Evolutionary conservation across 768 basidiomycete genomes (phyloP), one percentile per base, ranked within the genome.

Genomic region (Sutorius australiensis): DNA sequence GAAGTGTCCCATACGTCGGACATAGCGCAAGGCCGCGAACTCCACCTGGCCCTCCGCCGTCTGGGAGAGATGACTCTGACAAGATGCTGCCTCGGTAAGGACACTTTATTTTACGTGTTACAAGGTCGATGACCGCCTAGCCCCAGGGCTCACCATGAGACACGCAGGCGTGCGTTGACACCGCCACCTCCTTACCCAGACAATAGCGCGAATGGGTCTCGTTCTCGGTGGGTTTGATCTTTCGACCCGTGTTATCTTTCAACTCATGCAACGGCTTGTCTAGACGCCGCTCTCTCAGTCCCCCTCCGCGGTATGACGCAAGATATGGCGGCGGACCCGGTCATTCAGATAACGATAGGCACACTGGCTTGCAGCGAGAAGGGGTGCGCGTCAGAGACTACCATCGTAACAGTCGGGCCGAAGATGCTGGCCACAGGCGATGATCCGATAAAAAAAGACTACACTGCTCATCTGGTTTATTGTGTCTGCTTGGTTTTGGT

Each of bases 221-320:
- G 73, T 59, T 65, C 74, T 67, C 61, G 76, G 83, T 75, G 21
- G 41, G 58, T 27, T 41, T 45, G 4, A 41, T 39, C 45, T 16
- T 27, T 37, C 54, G 5, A 37, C 48, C 54, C 19, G 40, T n/a
- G 2, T 24, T 5, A 12, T 3, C 0, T 19, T 2, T 21, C 5
- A n/a, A 14, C 17, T 55, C 21, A 54, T 41, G 4, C 10, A 34
- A 49, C 24, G 41, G 24, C 17, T 37, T 47, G 17, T 48, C 21
- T 54, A 87, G 86, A 52, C 84, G 88, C 60, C 84, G 88, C 48
- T 91, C 89, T 32, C 77, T 82, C 61, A 90, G 88, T 61, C 81
- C 80, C 54, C 77, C 79, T 55, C 71, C 79, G 51, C 75, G 81
- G 39, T 72, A 80, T 45, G 62, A 68, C 21, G 68, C 73, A 46